Percentiles rank a stretch among this genome's conserved stretches.
phyloP scores from a whole-genome alignment of 768 basidiomycete genomes.

The Calocera viscosa region DNA sequence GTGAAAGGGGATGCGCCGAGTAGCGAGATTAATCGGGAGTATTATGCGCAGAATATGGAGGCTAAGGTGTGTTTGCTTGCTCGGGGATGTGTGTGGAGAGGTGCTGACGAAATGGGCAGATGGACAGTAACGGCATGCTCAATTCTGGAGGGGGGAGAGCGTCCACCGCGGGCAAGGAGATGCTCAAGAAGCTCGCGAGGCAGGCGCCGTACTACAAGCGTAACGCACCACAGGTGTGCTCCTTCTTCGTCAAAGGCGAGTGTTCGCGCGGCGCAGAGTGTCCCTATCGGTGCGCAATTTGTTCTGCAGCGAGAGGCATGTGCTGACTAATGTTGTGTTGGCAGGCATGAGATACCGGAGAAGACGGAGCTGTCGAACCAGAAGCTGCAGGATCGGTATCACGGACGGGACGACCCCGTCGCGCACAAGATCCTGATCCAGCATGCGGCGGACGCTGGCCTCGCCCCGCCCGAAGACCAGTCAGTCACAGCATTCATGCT shows the following conservation, averaged over 20 bases:
- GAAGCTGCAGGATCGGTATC: conserved; percentile 87
- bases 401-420: conserved; percentile 87
- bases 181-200: conserved; percentile 88
- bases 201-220: conserved; percentile 97
- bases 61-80: conserved; percentile 43
- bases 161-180: conserved; percentile 79
- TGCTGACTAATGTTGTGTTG: not conserved
- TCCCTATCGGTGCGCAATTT: conserved; percentile 54
- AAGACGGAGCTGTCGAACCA: conserved; percentile 78
- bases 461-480: conserved; percentile 80
- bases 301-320: not conserved
- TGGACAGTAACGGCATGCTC: conserved; percentile 57
- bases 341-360: conserved; percentile 76
- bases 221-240: conserved; percentile 86
- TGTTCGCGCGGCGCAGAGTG: conserved; percentile 86
- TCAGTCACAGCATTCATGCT: conserved; percentile 79
- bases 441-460: conserved; percentile 69
- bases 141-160: conserved; percentile 43
- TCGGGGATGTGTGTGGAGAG: not conserved
- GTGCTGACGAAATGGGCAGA: conserved; percentile 30
- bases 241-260: conserved; percentile 90
- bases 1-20: conserved; percentile 78
- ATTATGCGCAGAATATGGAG: conserved; percentile 87
- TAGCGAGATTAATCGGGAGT: conserved; percentile 94
- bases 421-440: conserved; percentile 74